A percentile compares a stretch with the other conserved stretches of the same genome.
These are phyloP conservation scores for Melanomma pulvis-pyrius DNA, from an alignment of 495 filamentous ascomycete species.

Conservation along the genomic window DNA sequence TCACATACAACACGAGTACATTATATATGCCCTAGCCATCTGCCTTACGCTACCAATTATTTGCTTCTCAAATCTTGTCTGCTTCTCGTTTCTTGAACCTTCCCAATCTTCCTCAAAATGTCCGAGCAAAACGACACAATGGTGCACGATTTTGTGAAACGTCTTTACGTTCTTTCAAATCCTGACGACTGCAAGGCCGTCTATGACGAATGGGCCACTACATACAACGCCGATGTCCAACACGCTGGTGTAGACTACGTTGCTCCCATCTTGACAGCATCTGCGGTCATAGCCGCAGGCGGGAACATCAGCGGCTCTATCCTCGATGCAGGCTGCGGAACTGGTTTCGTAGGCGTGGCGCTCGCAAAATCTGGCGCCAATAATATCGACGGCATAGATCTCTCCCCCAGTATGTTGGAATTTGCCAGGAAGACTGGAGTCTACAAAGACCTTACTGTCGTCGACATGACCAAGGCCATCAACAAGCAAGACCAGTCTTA, in stretches of 20 bases:
- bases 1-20: too few species aligned
- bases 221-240: constrained; percentile 48
- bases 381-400: constrained; percentile 51
- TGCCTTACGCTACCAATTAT: too few species aligned
- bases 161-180: too few species aligned
- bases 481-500: constrained; percentile 45
- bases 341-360: constrained; percentile 49
- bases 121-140: too few species aligned
- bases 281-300: constrained; percentile 40
- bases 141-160: too few species aligned
- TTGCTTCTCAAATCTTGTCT: too few species aligned
- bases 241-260: constrained; percentile 46
- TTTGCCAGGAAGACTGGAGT: constrained; percentile 48
- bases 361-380: constrained; percentile 42
- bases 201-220: constrained; percentile 53
- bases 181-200: constrained; percentile 26
- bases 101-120: too few species aligned
- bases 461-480: constrained; percentile 45
- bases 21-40: too few species aligned
- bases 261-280: constrained; percentile 47
- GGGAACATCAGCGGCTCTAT: constrained; percentile 38
- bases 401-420: constrained; percentile 51
- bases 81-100: too few species aligned
- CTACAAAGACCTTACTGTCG: constrained; percentile 47
- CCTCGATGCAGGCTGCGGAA: constrained; percentile 56